Percentiles rank a stretch among this genome's conserved stretches.
phyloP scores from a whole-genome alignment of 179 eudicot genomes.

The Spergularia azorica region DNA sequence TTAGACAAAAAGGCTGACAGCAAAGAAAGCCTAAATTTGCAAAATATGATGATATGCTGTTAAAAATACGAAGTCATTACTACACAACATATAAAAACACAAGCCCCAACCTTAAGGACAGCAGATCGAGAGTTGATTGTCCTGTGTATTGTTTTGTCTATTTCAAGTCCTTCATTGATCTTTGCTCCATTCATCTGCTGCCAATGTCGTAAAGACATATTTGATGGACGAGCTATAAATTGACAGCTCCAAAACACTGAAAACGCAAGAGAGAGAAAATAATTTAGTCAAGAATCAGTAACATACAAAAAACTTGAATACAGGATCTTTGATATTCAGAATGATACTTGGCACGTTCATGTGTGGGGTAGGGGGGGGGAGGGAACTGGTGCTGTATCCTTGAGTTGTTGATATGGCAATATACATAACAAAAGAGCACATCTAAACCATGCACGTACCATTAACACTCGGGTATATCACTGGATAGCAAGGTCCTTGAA shows the following conservation, averaged over 20 bases:
- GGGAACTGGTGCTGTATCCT: not conserved
- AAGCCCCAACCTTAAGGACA: conserved; percentile 67
- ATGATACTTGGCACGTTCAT: not conserved
- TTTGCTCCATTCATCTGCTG: conserved; percentile 86
- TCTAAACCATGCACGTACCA: conserved; percentile 45
- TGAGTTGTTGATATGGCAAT: not conserved
- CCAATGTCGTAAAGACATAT: conserved; percentile 84
- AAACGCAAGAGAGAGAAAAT: conserved; percentile 10
- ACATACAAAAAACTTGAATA: not conserved
- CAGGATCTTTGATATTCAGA: not conserved
- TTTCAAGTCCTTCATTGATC: conserved; percentile 68
- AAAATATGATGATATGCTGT: not conserved
- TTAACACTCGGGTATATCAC: conserved; percentile 94
- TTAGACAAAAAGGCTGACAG: not conserved
- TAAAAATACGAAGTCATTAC: not conserved
- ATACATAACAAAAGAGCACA: not conserved
- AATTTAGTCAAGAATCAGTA: conserved; percentile 6
- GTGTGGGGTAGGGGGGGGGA: too few relatives aligned
- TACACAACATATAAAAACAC: not conserved
- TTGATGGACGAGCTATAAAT: conserved; percentile 85
- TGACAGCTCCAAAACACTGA: conserved; percentile 98
- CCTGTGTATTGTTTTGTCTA: conserved; percentile 81
- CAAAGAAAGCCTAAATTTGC: not conserved
- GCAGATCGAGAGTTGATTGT: conserved; percentile 76
- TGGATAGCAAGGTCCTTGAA: conserved; percentile 98